Conservation (phyloP, 2,329 filamentous ascomycete genomes). For the Rutstroemia sp. region DNA sequence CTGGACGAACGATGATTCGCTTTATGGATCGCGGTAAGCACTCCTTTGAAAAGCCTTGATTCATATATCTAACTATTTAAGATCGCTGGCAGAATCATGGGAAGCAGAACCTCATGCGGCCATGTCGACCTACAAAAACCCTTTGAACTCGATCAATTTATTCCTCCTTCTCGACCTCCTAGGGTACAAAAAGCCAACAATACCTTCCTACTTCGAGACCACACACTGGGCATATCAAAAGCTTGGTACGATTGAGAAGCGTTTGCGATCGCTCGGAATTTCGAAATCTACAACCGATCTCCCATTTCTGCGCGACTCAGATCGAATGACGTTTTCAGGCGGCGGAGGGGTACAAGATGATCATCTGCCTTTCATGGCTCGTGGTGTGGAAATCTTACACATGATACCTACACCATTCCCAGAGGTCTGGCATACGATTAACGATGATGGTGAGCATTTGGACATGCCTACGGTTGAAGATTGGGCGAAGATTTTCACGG, state of each 20-base stretch:
- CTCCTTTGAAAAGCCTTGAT: not conserved
- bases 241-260: slow-evolving; percentile 66
- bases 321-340: slow-evolving; percentile 39
- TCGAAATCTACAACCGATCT: slow-evolving; percentile 53
- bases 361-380: slow-evolving; percentile 80
- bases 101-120: slow-evolving; percentile 61
- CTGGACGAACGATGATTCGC: slow-evolving; percentile 76
- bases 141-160: slow-evolving; percentile 72
- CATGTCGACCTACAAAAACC: slow-evolving; percentile 66
- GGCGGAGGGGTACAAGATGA: slow-evolving; percentile 67
- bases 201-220: slow-evolving; percentile 82
- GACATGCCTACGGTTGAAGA: slow-evolving; percentile 75
- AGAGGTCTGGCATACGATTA: slow-evolving; percentile 74
- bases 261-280: slow-evolving; percentile 59
- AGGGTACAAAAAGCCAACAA: slow-evolving; percentile 56
- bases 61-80: slow-evolving; percentile 27
- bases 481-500: slow-evolving; percentile 78
- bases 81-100: slow-evolving; percentile 75
- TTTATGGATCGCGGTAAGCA: slow-evolving; percentile 75
- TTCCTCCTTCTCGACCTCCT: slow-evolving; percentile 91
- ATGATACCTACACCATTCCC: slow-evolving; percentile 83
- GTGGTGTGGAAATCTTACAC: slow-evolving; percentile 84
- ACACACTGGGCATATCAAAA: slow-evolving; percentile 90
- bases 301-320: slow-evolving; percentile 59
- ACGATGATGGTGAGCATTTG: slow-evolving; percentile 78